Base-by-base conservation (phyloP, 768 basidiomycete species). In the Panaeolus cyanescens region DNA sequence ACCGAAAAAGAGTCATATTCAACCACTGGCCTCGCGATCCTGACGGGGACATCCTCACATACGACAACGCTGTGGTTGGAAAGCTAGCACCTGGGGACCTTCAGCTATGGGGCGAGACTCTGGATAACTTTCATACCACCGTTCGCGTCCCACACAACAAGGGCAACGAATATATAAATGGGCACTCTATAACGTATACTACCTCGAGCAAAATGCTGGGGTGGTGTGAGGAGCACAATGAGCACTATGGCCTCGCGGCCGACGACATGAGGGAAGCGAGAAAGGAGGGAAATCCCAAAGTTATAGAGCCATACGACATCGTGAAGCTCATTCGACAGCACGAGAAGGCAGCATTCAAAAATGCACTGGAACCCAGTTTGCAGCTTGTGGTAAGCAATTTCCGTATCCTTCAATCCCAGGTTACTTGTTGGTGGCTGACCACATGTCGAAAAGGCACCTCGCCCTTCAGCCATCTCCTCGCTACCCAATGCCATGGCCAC, bases 401-500 rank as follows among this genome's bases (percentile, higher is more conserved):
- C 8, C 28, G 6, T 54, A 22, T 10, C 22, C 7, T 28, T 34
- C 25, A 13, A 25, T 28, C 12, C 15, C 13, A 9, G 25, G 4
- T 20, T 4, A 39, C 7, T 13, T 32, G 19, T 19, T 32, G 22
- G 30, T n/a, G 10, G 25, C 8, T 12, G 13, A 32, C 32, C 33
- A 55, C n/a, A 37, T 32, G 37, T 30, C 17, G 17, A 30, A 19
- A 32, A 63, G 67, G 65, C 28, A 39, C 56, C 72, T 33, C 45
- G 60, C 55, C 25, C 53, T 71, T 20, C 39, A 81, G 79, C 60
- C 64, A 75, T 58, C 65, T 68, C 0, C 65, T 67, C 7, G 70
- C 74, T 80, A 83, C 55, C 78, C 80, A 6, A 59, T 67, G 15
- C 76, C 75, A 17, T 80, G 80, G 78, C 79, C 81, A 3, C 58